phyloP scores from a whole-genome alignment of 140 eudicot species.

The Ambrosia hybrid region DNA sequence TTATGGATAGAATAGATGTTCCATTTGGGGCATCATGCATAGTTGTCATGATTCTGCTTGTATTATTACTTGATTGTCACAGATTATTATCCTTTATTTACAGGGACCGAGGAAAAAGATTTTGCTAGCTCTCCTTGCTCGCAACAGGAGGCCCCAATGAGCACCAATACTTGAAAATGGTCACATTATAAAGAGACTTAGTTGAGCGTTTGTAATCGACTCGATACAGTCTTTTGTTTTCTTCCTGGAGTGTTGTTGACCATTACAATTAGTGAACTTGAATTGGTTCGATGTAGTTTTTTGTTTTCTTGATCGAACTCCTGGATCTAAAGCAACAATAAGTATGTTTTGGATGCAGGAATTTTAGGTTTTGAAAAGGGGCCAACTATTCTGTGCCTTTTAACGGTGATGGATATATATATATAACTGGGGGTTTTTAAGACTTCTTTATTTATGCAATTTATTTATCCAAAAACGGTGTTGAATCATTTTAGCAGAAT shows the following conservation, averaged over 20 bases:
- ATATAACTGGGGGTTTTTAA: background rate
- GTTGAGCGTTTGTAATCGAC: too few relatives aligned
- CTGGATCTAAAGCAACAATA: background rate
- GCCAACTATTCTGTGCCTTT: background rate
- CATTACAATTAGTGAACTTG: background rate
- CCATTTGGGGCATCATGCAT: too few relatives aligned
- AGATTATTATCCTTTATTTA: too few relatives aligned
- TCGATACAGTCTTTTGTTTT: conserved; percentile 6
- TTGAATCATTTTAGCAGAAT: too few relatives aligned
- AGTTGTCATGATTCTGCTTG: too few relatives aligned
- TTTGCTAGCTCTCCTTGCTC: too few relatives aligned
- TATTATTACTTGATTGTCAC: too few relatives aligned
- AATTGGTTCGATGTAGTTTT: background rate
- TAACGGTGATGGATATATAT: background rate
- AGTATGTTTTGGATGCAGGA: conserved; percentile 3
- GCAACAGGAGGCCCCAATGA: too few relatives aligned
- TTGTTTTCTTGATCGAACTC: background rate
- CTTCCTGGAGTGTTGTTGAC: background rate
- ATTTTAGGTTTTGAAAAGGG: background rate
- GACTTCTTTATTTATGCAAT: background rate
- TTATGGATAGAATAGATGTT: too few relatives aligned
- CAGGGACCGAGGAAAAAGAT: too few relatives aligned
- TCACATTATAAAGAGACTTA: too few relatives aligned
- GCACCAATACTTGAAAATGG: too few relatives aligned
- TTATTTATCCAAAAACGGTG: background rate